Base-by-base conservation (phyloP, 2,329 filamentous ascomycete species). In the Zymoseptoria brevis region DNA sequence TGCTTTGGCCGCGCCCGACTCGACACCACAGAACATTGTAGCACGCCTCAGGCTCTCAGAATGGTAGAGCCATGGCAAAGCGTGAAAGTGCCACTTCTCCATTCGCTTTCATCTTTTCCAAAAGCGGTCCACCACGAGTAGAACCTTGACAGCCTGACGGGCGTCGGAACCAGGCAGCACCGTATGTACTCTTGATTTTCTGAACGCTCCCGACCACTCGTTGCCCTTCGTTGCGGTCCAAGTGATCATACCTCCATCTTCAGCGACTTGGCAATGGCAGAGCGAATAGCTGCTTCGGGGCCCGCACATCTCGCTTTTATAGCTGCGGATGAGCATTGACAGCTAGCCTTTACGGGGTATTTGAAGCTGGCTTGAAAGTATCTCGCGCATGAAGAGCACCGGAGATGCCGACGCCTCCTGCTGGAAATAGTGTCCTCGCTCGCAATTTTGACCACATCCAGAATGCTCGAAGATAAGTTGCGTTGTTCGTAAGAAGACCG, bases 371-470 rank as follows among this genome's bases (percentile, higher is more conserved):
- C 26, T 29, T 29, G 26, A 8, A 50, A 50, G 1, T 2, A 50
- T 13, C 16, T 19, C 45, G 1, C 45, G 45, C 16, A 19, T n/a
- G 45, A n/a, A 50, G 19, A 50, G 8, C 45, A 50, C 26, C 26
- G 26, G 26, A 6, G 26, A n/a, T 16, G 6, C 2, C 35, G 5
- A n/a, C 16, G n/a, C 35, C 35, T 45, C 13, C 35, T 45, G 13
- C 13, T 5, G n/a, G n/a, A n/a, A 16, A 11, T 13, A 16, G 35
- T 16, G 35, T 45, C 35, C 13, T 13, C 16, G 11, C 22, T 22
- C n/a, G 29, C 7, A 13, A 57, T 24, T 8, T 19, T n/a, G 11
- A 60, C 26, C 21, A 60, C 55, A 9, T 60, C 52, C 16, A 53
- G 52, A 16, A 57, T 56, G n/a, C 19, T 60, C n/a, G 26, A 45